These are phyloP conservation scores for Teratosphaeria viscida DNA, from an alignment of 2,329 filamentous ascomycete species.

Conservation along the genomic window DNA sequence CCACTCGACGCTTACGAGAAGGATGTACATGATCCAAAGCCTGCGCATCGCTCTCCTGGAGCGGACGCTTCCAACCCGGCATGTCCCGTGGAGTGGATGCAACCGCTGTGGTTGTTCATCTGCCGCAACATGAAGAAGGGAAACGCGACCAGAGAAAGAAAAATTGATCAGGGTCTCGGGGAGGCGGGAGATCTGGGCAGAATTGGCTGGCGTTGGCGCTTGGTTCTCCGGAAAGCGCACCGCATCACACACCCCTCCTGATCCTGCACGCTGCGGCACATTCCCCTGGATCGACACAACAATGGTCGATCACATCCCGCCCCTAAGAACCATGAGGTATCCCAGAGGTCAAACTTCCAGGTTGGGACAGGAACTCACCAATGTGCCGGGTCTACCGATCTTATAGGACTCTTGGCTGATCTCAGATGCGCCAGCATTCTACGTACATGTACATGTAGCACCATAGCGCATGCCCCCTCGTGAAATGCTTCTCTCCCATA, in stretches of 20 bases:
- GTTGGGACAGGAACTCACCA: not conserved
- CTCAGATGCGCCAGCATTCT: not conserved
- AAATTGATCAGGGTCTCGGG: too few species aligned
- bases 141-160: not conserved
- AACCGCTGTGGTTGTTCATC: not conserved
- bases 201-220: not conserved
- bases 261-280: not conserved
- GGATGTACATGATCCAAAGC: slow-evolving; percentile 16
- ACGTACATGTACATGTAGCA: not conserved
- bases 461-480: not conserved
- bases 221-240: not conserved
- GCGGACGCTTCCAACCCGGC: slow-evolving; percentile 16
- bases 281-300: not conserved
- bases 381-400: not conserved
- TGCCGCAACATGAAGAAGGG: not conserved
- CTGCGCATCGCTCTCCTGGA: slow-evolving; percentile 8
- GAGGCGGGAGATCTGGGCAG: not conserved
- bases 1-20: slow-evolving; percentile 22
- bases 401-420: not conserved
- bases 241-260: not conserved
- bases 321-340: too few species aligned
- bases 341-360: not conserved
- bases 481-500: not conserved
- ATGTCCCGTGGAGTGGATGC: slow-evolving; percentile 2
- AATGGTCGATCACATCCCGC: not conserved